Evolutionary conservation across 371 early-diverging fungal species (phyloP).

Genomic region (Cokeromyces recurvatus): DNA sequence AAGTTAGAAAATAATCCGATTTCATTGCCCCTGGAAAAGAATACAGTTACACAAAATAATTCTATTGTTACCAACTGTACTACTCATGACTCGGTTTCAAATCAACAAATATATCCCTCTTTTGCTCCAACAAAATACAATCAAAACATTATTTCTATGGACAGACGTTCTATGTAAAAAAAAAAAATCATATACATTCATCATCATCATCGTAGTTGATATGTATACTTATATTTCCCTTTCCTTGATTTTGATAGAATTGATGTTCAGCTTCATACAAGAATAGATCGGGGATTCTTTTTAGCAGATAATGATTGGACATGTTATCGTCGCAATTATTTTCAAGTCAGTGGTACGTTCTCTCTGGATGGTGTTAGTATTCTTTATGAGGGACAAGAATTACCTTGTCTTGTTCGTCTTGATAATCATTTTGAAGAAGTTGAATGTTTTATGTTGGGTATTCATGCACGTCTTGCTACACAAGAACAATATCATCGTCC

Average conservation of each 20-base stretch:
- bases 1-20: not conserved
- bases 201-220: not conserved
- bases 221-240: not conserved
- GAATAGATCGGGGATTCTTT: slow-evolving; percentile 78
- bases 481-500: slow-evolving; percentile 56
- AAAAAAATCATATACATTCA: not conserved
- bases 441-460: slow-evolving; percentile 62
- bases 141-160: slow-evolving; percentile 19
- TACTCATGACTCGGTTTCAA: too few relatives aligned
- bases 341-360: slow-evolving; percentile 77
- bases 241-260: slow-evolving; percentile 8
- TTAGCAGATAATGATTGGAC: slow-evolving; percentile 82
- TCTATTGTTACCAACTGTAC: slow-evolving; percentile 2
- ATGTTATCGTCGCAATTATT: slow-evolving; percentile 91
- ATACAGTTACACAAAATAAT: slow-evolving; percentile 5
- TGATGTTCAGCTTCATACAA: slow-evolving; percentile 51
- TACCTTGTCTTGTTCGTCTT: slow-evolving; percentile 51
- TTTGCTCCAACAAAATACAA: slow-evolving; percentile 22
- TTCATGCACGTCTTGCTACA: slow-evolving; percentile 54
- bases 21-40: slow-evolving; percentile 13
- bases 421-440: slow-evolving; percentile 25
- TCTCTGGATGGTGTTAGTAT: slow-evolving; percentile 44
- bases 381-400: slow-evolving; percentile 42
- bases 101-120: slow-evolving; percentile 16
- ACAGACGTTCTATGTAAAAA: slow-evolving; percentile 23